Conservation (phyloP, 2,329 filamentous ascomycete genomes). For the Arthrocladium fulminans region DNA sequence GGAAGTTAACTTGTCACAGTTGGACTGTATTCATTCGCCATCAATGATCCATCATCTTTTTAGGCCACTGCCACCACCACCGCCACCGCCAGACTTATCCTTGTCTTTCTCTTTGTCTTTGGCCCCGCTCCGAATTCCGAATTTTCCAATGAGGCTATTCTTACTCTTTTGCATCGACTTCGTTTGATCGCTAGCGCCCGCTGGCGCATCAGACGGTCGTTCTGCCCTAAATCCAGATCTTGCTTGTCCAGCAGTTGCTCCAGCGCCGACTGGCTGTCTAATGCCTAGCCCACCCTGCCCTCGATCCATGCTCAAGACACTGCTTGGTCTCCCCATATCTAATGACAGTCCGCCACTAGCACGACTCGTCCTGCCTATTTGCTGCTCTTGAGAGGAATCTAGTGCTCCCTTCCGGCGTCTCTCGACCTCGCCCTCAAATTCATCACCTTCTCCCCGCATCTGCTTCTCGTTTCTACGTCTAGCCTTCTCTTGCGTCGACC, state of each 20-base stretch:
- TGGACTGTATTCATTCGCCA: too few species aligned
- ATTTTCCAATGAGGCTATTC: conserved; percentile 17
- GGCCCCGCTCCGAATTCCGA: conserved; percentile 43
- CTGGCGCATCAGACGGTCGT: conserved; percentile 1
- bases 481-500: conserved; percentile 77
- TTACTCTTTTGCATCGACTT: conserved; percentile 17
- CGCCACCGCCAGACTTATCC: conserved; percentile 1
- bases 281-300: conserved; percentile 3
- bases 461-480: conserved; percentile 33
- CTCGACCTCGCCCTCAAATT: conserved; percentile 8
- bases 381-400: conserved; percentile 2
- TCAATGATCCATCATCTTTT: too few species aligned
- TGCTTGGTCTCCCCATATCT: conserved; percentile 9
- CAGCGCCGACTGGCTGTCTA: conserved; percentile 7
- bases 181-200: conserved; percentile 5
- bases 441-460: conserved; percentile 16
- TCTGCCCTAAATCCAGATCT: neutral
- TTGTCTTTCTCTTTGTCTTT: conserved; percentile 20
- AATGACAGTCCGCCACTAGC: conserved; percentile 12
- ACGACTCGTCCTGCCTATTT: conserved; percentile 10
- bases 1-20: too few species aligned
- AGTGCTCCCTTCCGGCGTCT: neutral
- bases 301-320: conserved; percentile 13
- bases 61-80: conserved; percentile 10
- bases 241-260: neutral